Conservation (phyloP, 1,284 basidiomycete species). For the Leccinum solheimii region DNA sequence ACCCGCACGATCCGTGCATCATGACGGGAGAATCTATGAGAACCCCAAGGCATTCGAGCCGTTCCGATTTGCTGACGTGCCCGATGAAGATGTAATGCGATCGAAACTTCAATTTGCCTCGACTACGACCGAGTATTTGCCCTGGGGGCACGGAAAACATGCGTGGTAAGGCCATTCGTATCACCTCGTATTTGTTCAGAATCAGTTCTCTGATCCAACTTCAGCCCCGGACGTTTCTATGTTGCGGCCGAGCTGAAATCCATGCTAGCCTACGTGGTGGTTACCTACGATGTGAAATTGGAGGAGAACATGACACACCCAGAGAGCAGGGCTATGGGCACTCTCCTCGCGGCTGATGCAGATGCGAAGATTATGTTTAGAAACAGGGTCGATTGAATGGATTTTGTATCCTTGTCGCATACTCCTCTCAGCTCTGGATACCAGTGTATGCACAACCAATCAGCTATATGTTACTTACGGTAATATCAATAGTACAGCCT, state of each 20-base stretch:
- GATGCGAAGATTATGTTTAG: slow-evolving; percentile 20
- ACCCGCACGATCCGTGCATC: slow-evolving; percentile 26
- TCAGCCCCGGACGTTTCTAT: slow-evolving; percentile 19
- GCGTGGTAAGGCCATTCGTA: slow-evolving; percentile 13
- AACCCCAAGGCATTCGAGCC: slow-evolving; percentile 33
- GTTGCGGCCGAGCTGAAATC: slow-evolving; percentile 27
- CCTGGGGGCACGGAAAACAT: slow-evolving; percentile 18
- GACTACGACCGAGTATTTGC: slow-evolving; percentile 6
- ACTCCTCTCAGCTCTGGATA: neutral
- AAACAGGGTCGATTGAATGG: slow-evolving; percentile 7
- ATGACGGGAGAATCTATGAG: slow-evolving; percentile 27
- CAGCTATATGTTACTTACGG: too few species aligned
- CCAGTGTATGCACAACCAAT: too few species aligned
- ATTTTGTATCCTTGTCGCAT: neutral
- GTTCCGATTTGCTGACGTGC: slow-evolving; percentile 33
- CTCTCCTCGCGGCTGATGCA: neutral
- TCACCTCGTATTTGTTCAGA: neutral
- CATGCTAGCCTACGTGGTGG: slow-evolving; percentile 33
- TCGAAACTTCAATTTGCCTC: slow-evolving; percentile 20
- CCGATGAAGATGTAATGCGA: slow-evolving; percentile 11
- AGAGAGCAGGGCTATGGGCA: neutral
- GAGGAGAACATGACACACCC: slow-evolving; percentile 23
- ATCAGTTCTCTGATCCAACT: neutral
- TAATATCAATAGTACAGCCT: too few species aligned
- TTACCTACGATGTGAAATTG: slow-evolving; percentile 34